Base-by-base conservation (phyloP, 2,329 filamentous ascomycete genomes). In the Nemania sp. region DNA sequence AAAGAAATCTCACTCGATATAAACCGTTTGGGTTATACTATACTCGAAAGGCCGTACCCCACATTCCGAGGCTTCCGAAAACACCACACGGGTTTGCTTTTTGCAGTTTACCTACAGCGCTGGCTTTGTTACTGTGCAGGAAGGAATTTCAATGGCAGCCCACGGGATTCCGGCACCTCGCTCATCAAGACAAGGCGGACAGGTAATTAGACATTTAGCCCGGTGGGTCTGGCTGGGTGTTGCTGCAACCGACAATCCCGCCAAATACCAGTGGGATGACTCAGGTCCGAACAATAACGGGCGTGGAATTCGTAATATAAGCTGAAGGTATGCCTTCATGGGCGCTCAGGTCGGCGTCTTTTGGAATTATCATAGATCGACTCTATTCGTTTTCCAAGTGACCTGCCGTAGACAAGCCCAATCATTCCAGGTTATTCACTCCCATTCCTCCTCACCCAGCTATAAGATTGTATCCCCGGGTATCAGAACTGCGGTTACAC, bases 61-160 rank as follows among this genome's bases (percentile, higher is more conserved):
- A 70, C 68, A 70, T 70, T 61, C 68, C 68, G 68, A 68, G 13
- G 27, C 66, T 60, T 70, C 68, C 68, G 68, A 66, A 66, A 66
- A 63, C 43, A 60, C 29, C 51, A 64, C 18, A 24, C 26, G 45
- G 49, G 27, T 53, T 35, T 58, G 10, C 29, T 61, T 49, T 47
- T 38, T 20, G 8, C 22, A 27, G 49, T 22, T 52, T 27, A 29
- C 49, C 27, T 38, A 52, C 15, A 52, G 29, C 20, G 26, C 29
- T 58, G 18, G 47, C 24, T 51, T 41, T 22, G 24, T 41, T 29
- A 32, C 6, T 18, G 11, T 26, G 22, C 41, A 22, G 26, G 18
- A 24, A 22, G 26, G 18, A 24, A 53, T 43, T 27, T 43, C 32
- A 53, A 54, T 59, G 26, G 27, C 22, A 35, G 6, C 35, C 35